Evolutionary conservation across 257 asterid genomes (phyloP), one percentile per base, ranked within the genome.

Genomic region (Solanum pimpinellifolium): DNA sequence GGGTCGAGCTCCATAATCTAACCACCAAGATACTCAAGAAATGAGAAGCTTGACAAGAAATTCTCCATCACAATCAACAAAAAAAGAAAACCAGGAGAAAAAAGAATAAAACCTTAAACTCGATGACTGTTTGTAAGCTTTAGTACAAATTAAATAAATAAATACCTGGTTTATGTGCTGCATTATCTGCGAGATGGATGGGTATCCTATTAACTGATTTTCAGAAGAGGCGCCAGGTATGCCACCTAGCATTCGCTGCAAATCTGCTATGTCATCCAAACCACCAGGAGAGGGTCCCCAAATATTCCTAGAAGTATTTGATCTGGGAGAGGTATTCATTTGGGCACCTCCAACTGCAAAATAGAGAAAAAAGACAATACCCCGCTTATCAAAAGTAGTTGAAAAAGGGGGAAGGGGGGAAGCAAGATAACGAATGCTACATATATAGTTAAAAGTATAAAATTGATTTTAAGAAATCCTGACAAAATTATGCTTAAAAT

Each of bases 151-250:
- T 4, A 42, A 42, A 74, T 74, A 59, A 56, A 74, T 60, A 88
- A 73, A 76, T 68, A 92, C 95, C 93, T 93, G 93, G 89, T 90
- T 91, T 91, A 90, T 88, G 87, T 90, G 87, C 91, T 92, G 92
- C 92, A 89, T 90, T 92, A 92, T 91, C 86, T 91, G 92, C 41
- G 93, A 86, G 20, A 90, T 84, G 37, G 93, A 90, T 15, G 95
- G 95, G 88, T 93, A 90, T 76, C 91, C 93, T 93, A 92, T 89
- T 86, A 90, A 21, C 84, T 92, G 92, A 89, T 80, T 91, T 59
- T 90, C 29, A 23, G 91, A 80, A 85, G 88, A 86, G 69, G 92
- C 89, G 56, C 91, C 93, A 37, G 93, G 93, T 87, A 89, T 88
- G 41, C 88, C 82, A 73, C 95, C 92, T 21, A 93, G 87, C 92